Evolutionary conservation across 345 rosid species (phyloP), one percentile per base, ranked within the genome.

Genomic region (Populus nigra): DNA sequence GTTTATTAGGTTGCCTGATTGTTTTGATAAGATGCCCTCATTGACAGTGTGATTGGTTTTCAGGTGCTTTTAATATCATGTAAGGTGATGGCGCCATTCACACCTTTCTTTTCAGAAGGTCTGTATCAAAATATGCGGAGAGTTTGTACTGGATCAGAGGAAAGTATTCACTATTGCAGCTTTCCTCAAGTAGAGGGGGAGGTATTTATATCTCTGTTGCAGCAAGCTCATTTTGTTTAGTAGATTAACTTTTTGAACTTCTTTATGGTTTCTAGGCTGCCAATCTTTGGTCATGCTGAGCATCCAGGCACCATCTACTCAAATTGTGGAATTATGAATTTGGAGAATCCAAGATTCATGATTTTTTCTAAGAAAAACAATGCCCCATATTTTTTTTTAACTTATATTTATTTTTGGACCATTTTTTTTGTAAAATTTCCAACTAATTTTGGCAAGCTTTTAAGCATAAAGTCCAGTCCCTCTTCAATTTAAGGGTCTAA

Each of bases 51-150:
- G 45, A 49, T 85, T 76, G 69, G 62, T 65, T 84, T 78, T 83
- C 86, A 96, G 99, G 98, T 96, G 81, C 97, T 96, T 85, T 83
- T 92, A 41, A 94, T 97, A 72, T 88, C 98, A 47, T 94, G 99
- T 81, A 92, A 92, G 86, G 99, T 92, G 82, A 96, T 96, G 99
- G 88, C 97, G 62, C 92, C 98, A 67, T 92, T 96, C 81, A 96
- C 99, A n/a, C 99, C 99, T 8, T 96, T 96, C 88, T 96, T 96
- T 79, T 91, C 98, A 9, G 99, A 96, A 83, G 89, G 87, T 68
- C 89, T 96, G 50, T 96, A 94, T 82, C 99, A 96, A 82, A 96
- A 96, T 85, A 78, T 96, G 92, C 85, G 97, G 66, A 96, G 91
- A 89, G 98, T 83, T 57, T 78, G 83, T 74, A 55, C 83, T 72